Evolutionary conservation across 1,284 basidiomycete species (phyloP).

Genomic region (Microbotryum lychnidis-dioicae): DNA sequence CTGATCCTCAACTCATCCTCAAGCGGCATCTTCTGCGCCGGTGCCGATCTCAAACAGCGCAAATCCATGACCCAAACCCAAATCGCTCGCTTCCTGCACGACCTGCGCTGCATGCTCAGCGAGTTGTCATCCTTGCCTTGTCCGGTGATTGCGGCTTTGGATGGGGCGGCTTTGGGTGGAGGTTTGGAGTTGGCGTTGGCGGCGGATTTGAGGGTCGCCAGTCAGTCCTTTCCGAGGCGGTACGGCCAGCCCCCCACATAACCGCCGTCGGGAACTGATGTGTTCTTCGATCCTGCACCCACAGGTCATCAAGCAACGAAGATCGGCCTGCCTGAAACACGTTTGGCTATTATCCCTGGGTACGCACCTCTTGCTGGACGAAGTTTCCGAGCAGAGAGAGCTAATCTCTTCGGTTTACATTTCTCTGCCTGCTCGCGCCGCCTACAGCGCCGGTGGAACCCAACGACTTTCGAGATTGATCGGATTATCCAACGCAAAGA

Average conservation of each 20-base stretch:
- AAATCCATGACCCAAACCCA: conserved; percentile 66
- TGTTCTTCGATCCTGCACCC: conserved; percentile 27
- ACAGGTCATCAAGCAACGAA: conserved; percentile 56
- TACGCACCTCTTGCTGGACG: not conserved
- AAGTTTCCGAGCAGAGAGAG: not conserved
- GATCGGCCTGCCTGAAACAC: conserved; percentile 73
- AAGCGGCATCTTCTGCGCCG: conserved; percentile 76
- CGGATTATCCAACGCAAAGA: conserved; percentile 75
- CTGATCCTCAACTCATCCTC: conserved; percentile 69
- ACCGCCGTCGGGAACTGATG: not conserved
- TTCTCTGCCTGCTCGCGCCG: not conserved
- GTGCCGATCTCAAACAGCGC: conserved; percentile 81
- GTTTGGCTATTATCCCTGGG: conserved; percentile 87
- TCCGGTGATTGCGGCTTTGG: conserved; percentile 85
- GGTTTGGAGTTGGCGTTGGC: conserved; percentile 79
- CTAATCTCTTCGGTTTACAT: not conserved
- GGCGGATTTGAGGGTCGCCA: conserved; percentile 79
- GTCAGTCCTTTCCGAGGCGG: conserved; percentile 42
- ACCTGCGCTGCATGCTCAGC: conserved; percentile 62
- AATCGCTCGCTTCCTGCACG: conserved; percentile 68
- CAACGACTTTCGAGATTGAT: conserved; percentile 74
- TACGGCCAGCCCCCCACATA: too few species aligned
- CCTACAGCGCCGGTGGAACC: conserved; percentile 68
- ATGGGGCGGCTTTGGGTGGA: conserved; percentile 85
- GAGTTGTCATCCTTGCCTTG: conserved; percentile 70